These are phyloP conservation scores for Phaeophleospora eucalypticola DNA, from an alignment of 2,329 filamentous ascomycete genomes.

Conservation along the genomic window DNA sequence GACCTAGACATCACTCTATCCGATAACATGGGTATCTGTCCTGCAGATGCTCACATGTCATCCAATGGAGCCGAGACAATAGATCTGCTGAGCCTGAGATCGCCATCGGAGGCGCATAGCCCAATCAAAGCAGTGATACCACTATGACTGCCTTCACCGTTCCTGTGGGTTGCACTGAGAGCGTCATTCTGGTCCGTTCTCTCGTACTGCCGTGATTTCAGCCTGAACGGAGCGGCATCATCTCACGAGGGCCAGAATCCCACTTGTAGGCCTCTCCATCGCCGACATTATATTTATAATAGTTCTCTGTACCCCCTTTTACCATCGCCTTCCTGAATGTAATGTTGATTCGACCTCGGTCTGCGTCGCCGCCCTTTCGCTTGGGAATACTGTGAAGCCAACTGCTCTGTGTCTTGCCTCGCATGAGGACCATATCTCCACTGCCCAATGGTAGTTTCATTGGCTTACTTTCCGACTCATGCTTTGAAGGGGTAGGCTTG, in stretches of 20 bases:
- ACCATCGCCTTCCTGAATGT: slow-evolving; percentile 70
- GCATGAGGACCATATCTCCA: slow-evolving; percentile 79
- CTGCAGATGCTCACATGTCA: neutral
- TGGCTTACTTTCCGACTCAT: slow-evolving; percentile 36
- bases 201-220: too few relatives aligned
- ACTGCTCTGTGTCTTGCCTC: slow-evolving; percentile 66
- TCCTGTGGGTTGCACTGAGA: too few relatives aligned
- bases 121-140: too few relatives aligned
- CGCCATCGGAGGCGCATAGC: neutral
- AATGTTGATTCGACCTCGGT: slow-evolving; percentile 65
- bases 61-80: neutral
- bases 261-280: slow-evolving; percentile 64
- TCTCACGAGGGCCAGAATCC: slow-evolving; percentile 54
- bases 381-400: slow-evolving; percentile 80
- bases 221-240: too few relatives aligned
- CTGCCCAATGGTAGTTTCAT: slow-evolving; percentile 55
- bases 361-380: slow-evolving; percentile 59
- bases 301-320: slow-evolving; percentile 72
- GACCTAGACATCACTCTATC: neutral
- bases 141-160: too few relatives aligned
- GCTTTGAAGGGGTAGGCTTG: slow-evolving; percentile 52
- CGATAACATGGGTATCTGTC: neutral
- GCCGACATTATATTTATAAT: slow-evolving; percentile 80
- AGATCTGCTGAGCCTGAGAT: neutral
- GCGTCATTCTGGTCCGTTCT: too few relatives aligned